Evolutionary conservation across 2,329 filamentous ascomycete genomes (phyloP).

Genomic region (Chaetomiaceae sp.): DNA sequence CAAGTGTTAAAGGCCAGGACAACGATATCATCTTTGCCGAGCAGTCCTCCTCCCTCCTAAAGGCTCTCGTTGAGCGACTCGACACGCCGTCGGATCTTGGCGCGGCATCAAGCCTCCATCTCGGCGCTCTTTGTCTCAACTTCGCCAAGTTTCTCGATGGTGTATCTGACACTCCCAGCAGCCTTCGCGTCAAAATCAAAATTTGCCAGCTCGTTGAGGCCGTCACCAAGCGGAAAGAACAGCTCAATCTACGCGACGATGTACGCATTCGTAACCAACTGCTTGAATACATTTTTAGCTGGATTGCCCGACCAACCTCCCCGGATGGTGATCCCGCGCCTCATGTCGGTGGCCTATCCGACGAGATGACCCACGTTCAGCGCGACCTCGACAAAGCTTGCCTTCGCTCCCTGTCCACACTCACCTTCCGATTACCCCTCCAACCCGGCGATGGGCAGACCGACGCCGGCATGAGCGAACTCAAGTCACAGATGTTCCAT

Average conservation of each 20-base stretch:
- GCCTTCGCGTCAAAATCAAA: constrained; percentile 62
- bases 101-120: constrained; percentile 58
- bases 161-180: constrained; percentile 51
- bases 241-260: constrained; percentile 64
- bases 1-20: constrained; percentile 50
- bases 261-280: constrained; percentile 65
- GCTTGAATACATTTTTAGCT: constrained; percentile 63
- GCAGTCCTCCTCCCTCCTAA: constrained; percentile 60
- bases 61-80: constrained; percentile 59
- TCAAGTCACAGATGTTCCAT: constrained; percentile 68
- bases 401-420: constrained; percentile 58
- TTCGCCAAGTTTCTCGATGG: constrained; percentile 64
- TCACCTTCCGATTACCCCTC: constrained; percentile 62
- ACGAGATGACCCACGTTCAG: constrained; percentile 56
- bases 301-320: constrained; percentile 60
- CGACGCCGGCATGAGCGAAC: constrained; percentile 62
- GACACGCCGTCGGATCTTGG: constrained; percentile 60
- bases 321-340: constrained; percentile 40
- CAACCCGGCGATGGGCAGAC: constrained; percentile 62
- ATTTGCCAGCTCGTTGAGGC: constrained; percentile 64
- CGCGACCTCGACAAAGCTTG: constrained; percentile 64
- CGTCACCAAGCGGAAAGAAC: constrained; percentile 62
- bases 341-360: constrained; percentile 42
- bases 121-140: constrained; percentile 59
- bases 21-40: constrained; percentile 63